These are phyloP conservation scores for Rutidosis leptorrhynchoides DNA, from an alignment of 129 eudicot species.

Conservation along the genomic window DNA sequence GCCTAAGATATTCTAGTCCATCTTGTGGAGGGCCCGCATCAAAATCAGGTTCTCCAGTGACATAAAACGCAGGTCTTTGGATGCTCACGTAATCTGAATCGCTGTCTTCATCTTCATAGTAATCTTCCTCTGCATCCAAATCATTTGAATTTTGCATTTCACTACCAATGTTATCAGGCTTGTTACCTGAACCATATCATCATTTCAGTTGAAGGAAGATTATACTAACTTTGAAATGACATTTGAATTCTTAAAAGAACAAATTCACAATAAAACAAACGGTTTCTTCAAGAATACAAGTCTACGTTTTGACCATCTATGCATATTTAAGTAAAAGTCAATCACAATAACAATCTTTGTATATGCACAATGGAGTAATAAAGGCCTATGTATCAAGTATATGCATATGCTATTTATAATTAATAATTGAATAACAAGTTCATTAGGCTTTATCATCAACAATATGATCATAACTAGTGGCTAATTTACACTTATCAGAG, in stretches of 20 bases:
- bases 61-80: slow-evolving; percentile 75
- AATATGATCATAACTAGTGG: too few relatives aligned
- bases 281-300: background rate
- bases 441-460: too few relatives aligned
- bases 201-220: slow-evolving; percentile 15
- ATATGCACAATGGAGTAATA: too few relatives aligned
- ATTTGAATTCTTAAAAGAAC: slow-evolving; percentile 5
- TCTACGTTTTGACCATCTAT: background rate
- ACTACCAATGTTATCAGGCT: slow-evolving; percentile 28
- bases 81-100: slow-evolving; percentile 74
- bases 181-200: slow-evolving; percentile 42
- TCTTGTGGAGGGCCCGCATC: slow-evolving; percentile 97
- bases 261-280: background rate
- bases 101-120: slow-evolving; percentile 57
- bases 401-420: too few relatives aligned
- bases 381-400: too few relatives aligned
- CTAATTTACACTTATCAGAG: too few relatives aligned
- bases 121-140: slow-evolving; percentile 47
- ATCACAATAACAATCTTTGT: background rate
- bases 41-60: slow-evolving; percentile 92
- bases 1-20: slow-evolving; percentile 94
- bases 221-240: slow-evolving; percentile 4
- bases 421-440: too few relatives aligned
- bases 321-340: background rate
- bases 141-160: slow-evolving; percentile 18